Conservation (phyloP, 192 early-diverging fungal species). For the Chytriomyces confervae region DNA sequence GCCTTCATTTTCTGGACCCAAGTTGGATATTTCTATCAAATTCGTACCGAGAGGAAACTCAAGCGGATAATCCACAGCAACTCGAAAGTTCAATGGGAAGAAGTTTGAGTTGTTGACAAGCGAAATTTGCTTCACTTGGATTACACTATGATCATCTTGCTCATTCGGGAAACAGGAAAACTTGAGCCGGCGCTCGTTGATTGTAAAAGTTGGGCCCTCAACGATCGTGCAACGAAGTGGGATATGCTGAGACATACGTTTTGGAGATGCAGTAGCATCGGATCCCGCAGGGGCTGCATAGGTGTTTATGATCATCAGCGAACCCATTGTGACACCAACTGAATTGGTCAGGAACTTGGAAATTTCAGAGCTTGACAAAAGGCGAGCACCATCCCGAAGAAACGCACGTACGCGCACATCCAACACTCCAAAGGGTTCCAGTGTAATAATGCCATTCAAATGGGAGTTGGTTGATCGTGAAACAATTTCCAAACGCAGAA, state of each 20-base stretch:
- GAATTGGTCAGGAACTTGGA: constrained; percentile 59
- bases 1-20: constrained; percentile 66
- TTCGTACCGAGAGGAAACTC: constrained; percentile 68
- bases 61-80: constrained; percentile 74
- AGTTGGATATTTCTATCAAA: constrained; percentile 63
- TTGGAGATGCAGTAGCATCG: neutral
- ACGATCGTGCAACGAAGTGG: constrained; percentile 67
- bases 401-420: constrained; percentile 72
- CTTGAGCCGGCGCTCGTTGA: constrained; percentile 72
- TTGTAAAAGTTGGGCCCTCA: constrained; percentile 71
- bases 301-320: constrained; percentile 69
- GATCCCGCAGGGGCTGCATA: constrained; percentile 34
- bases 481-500: constrained; percentile 72
- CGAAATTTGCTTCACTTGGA: constrained; percentile 40
- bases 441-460: constrained; percentile 66
- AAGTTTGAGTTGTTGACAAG: constrained; percentile 70
- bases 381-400: constrained; percentile 64
- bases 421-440: constrained; percentile 68
- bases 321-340: constrained; percentile 71
- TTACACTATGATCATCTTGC: constrained; percentile 13
- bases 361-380: constrained; percentile 60
- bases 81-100: constrained; percentile 71
- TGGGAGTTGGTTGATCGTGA: constrained; percentile 85
- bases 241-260: constrained; percentile 65
- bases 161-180: constrained; percentile 49